Evolutionary conservation across 1,284 basidiomycete genomes (phyloP).

Genomic region (Ustilago crameri): DNA sequence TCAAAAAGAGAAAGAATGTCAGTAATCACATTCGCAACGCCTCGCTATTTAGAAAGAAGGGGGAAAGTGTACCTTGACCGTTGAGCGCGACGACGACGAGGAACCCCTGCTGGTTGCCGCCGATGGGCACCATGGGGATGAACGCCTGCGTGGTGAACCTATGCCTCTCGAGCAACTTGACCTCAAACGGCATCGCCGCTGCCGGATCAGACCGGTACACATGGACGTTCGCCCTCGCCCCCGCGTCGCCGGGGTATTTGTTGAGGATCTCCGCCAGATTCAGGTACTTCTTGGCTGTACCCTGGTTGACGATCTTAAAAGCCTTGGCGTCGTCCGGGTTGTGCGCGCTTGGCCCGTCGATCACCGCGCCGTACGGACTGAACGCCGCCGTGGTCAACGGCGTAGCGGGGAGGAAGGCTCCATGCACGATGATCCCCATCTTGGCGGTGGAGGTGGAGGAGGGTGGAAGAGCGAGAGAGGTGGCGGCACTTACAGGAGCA

Average conservation of each 20-base stretch:
- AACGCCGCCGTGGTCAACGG: constrained; percentile 48
- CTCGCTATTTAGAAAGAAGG: background rate
- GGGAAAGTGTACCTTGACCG: constrained; percentile 36
- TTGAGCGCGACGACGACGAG: constrained; percentile 63
- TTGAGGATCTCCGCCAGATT: constrained; percentile 42
- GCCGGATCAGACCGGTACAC: constrained; percentile 57
- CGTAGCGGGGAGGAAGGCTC: constrained; percentile 14
- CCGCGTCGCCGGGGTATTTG: constrained; percentile 38
- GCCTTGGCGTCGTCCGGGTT: constrained; percentile 11
- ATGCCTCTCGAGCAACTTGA: constrained; percentile 62
- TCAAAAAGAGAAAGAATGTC: background rate
- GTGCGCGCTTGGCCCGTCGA: constrained; percentile 38
- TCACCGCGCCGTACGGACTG: constrained; percentile 55
- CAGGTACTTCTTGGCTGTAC: constrained; percentile 59
- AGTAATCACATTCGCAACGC: constrained; percentile 2
- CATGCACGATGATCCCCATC: constrained; percentile 26
- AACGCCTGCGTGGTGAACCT: constrained; percentile 62
- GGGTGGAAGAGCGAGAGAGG: constrained; percentile 17
- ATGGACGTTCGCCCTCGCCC: constrained; percentile 55
- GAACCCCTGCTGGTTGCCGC: constrained; percentile 44
- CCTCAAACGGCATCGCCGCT: constrained; percentile 35
- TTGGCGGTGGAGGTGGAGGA: constrained; percentile 5
- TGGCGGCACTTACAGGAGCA: constrained; percentile 38
- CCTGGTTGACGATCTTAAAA: constrained; percentile 62
- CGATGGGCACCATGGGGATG: constrained; percentile 47